Evolutionary conservation across 2,329 filamentous ascomycete species (phyloP).

Genomic region (Epichloe gansuensis): DNA sequence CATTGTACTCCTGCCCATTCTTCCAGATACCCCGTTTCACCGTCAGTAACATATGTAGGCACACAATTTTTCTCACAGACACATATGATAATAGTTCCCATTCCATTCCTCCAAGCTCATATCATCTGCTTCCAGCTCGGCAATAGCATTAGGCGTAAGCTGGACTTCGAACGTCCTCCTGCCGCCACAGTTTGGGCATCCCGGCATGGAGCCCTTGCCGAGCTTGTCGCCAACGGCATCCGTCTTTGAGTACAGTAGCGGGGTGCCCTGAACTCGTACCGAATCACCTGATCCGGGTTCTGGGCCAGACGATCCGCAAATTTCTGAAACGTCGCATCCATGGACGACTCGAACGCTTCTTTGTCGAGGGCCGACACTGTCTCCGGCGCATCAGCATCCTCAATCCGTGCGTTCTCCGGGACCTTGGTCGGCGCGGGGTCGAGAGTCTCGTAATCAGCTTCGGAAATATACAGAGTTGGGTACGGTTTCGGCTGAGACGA

Average conservation of each 20-base stretch:
- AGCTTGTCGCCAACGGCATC: constrained; percentile 64
- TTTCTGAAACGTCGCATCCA: constrained; percentile 67
- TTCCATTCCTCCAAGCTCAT: constrained; percentile 74
- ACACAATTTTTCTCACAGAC: constrained; percentile 75
- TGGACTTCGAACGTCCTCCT: constrained; percentile 82
- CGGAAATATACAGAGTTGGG: constrained; percentile 64
- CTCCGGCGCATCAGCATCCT: constrained; percentile 27
- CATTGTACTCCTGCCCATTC: constrained; percentile 98
- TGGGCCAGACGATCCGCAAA: constrained; percentile 69
- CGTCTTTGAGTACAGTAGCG: constrained; percentile 67
- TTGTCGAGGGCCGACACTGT: constrained; percentile 44
- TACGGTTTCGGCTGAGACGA: constrained; percentile 58
- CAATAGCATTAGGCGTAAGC: constrained; percentile 81
- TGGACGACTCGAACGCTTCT: constrained; percentile 58
- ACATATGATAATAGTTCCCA: constrained; percentile 84
- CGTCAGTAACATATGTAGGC: constrained; percentile 42
- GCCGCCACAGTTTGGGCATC: constrained; percentile 64
- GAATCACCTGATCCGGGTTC: constrained; percentile 71
- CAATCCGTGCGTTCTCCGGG: constrained; percentile 33
- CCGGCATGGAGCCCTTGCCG: constrained; percentile 45
- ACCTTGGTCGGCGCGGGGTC: constrained; percentile 44
- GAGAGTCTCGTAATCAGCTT: constrained; percentile 86
- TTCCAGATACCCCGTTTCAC: constrained; percentile 68
- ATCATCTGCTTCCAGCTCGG: constrained; percentile 71
- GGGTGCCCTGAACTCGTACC: constrained; percentile 66